Base-by-base conservation (phyloP, 148 eudicot species). In the Heliosperma pusillum region DNA sequence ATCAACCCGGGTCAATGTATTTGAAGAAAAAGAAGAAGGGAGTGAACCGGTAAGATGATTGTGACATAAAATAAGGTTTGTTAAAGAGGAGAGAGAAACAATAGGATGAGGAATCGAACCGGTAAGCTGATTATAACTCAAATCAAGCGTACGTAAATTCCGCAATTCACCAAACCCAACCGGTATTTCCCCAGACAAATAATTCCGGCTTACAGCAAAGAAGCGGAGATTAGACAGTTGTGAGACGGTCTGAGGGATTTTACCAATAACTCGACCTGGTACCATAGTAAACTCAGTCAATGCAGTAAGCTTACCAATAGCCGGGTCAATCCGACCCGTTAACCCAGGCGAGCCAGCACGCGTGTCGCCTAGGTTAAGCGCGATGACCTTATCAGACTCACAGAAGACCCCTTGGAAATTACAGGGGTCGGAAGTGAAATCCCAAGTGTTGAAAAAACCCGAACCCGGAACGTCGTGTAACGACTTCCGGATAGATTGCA, bases 381-480 rank as follows among this genome's bases (percentile, higher is more conserved):
- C 88, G 40, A 86, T 73, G 3, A 94, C 89, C 27, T 76, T 81
- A 24, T 88, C 84, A 13, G 84, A 87, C 44, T 79, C 83, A 71
- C 98, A 94, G 71, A 78, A 84, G 7, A 94, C 91, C 5, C 97
- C 98, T 73, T 88, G 77, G 86, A 94, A 94, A 67, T 62, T 74
- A 71, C 98, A 94, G 0, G 98, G 98, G 76, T 94, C 96, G 36
- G 88, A 62, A 1, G 98, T 91, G 86, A 94, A 94, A 65, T 94
- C 97, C 98, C 97, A 94, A 1, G 96, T 78, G 0, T 86, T 42
- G 67, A 94, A 91, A 73, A 80, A 93, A 10, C 64, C 78, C 3
- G 98, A 93, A 0, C 95, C 95, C 0, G 93, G 89, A 27, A 78
- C 62, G 76, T 91, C 97, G 21, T 69, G 57, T 2, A 93, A 76